Conservation (phyloP, 306 rosid species). For the Albizia julibrissin region DNA sequence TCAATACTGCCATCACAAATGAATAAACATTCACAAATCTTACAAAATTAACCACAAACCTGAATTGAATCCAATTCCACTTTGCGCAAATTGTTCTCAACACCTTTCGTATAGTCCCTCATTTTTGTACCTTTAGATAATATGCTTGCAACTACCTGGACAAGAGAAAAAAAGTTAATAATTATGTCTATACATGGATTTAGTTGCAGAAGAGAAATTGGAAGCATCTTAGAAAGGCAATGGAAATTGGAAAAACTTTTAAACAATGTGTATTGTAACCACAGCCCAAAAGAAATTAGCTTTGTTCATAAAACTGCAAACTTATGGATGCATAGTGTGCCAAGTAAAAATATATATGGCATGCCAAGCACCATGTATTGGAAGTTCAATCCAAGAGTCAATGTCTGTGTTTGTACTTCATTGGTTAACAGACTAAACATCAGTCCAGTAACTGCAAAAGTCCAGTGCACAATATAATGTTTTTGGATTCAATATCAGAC, state of each 20-base stretch:
- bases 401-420: background rate
- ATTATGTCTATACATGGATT: background rate
- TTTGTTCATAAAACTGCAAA: background rate
- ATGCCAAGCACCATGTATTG: background rate
- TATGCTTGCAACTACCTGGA: conserved; percentile 87
- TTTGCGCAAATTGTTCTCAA: conserved; percentile 89
- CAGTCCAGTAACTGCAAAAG: background rate
- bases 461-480: background rate
- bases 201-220: background rate
- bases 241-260: background rate
- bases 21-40: background rate
- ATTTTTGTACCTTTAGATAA: conserved; percentile 83
- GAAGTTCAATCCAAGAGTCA: background rate
- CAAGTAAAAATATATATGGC: background rate
- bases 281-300: background rate
- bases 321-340: background rate
- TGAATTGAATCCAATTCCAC: conserved; percentile 96
- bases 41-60: conserved; percentile 53
- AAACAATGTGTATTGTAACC: background rate
- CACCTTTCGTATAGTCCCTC: conserved; percentile 90
- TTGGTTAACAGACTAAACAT: background rate
- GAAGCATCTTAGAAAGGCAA: background rate
- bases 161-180: conserved; percentile 22
- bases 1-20: conserved; percentile 1
- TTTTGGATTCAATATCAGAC: background rate